Evolutionary conservation across 73 alveolate species (phyloP).

Genomic region (Uronychia setigera): DNA sequence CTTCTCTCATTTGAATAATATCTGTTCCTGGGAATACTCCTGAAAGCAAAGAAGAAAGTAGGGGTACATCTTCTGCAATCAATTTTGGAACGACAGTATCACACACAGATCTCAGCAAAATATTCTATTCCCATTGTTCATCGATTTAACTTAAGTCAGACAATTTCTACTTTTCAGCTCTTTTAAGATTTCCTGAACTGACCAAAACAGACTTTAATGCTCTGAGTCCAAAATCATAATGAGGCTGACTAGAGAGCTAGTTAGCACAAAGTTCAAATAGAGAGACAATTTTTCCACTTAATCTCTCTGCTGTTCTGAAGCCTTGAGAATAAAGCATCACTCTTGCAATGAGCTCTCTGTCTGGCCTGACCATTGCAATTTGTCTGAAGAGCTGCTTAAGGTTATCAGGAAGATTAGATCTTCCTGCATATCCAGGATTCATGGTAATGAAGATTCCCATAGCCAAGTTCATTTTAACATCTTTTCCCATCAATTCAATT

Average conservation of each 20-base stretch:
- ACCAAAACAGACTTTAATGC: conserved; percentile 97
- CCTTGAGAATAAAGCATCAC: conserved; percentile 99
- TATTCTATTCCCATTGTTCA: conserved; percentile 96
- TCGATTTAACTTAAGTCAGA: conserved; percentile 64
- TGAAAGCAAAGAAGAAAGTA: conserved; percentile 85
- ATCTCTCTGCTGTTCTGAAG: conserved; percentile 98
- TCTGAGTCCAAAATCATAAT: conserved; percentile 99
- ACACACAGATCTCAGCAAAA: conserved; percentile 95
- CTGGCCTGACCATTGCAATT: conserved; percentile 99
- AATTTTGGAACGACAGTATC: conserved; percentile 99
- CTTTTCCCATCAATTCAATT: conserved; percentile 97
- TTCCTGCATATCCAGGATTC: conserved; percentile 99
- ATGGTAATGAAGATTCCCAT: conserved; percentile 99
- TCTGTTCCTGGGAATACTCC: conserved; percentile 99
- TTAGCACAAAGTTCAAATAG: conserved; percentile 95
- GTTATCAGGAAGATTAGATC: conserved; percentile 99
- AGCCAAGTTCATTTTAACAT: conserved; percentile 94
- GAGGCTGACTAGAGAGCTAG: conserved; percentile 97
- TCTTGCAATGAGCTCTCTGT: conserved; percentile 98
- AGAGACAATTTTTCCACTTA: conserved; percentile 95
- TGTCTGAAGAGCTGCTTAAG: conserved; percentile 98
- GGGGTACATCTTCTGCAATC: conserved; percentile 98
- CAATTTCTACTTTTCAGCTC: conserved; percentile 92
- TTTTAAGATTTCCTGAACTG: conserved; percentile 96
- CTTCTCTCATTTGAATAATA: conserved; percentile 95